Evolutionary conservation across 179 eudicot genomes (phyloP).

Genomic region (Carnegiea gigantea): DNA sequence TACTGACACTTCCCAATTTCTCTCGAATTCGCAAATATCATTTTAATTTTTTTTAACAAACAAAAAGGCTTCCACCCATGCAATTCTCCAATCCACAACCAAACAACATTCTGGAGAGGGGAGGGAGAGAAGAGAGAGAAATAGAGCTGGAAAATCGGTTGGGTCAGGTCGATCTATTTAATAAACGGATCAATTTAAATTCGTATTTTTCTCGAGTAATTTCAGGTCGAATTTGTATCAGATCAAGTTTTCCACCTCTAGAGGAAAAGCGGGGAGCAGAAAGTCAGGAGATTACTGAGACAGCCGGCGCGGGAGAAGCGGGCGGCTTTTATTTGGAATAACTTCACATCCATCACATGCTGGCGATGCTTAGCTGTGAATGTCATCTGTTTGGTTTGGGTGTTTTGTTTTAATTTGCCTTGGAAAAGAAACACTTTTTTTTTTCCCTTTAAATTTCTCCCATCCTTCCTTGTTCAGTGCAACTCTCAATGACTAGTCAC

Average conservation of each 20-base stretch:
- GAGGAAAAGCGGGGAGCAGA: neutral
- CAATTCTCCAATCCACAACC: too few species aligned
- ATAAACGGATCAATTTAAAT: too few species aligned
- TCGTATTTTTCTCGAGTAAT: too few species aligned
- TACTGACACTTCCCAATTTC: too few species aligned
- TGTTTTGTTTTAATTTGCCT: neutral
- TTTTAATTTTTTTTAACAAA: too few species aligned
- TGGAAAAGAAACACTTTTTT: constrained; percentile 14
- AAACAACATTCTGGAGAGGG: neutral
- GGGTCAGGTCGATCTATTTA: too few species aligned
- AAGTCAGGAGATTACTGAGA: neutral
- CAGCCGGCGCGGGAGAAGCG: neutral
- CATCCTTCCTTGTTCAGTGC: neutral
- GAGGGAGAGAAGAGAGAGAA: neutral
- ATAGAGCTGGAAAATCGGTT: too few species aligned
- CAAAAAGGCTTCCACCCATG: too few species aligned
- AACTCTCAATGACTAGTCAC: neutral
- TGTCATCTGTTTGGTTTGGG: neutral
- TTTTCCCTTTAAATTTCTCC: neutral
- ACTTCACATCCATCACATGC: neutral
- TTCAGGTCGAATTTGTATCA: too few species aligned
- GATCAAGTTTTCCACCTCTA: too few species aligned
- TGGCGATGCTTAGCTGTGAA: constrained; percentile 7
- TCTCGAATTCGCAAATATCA: too few species aligned
- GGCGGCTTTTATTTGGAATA: neutral